These are phyloP conservation scores for Suillus subalutaceus DNA, from an alignment of 768 basidiomycete species.

Conservation along the genomic window DNA sequence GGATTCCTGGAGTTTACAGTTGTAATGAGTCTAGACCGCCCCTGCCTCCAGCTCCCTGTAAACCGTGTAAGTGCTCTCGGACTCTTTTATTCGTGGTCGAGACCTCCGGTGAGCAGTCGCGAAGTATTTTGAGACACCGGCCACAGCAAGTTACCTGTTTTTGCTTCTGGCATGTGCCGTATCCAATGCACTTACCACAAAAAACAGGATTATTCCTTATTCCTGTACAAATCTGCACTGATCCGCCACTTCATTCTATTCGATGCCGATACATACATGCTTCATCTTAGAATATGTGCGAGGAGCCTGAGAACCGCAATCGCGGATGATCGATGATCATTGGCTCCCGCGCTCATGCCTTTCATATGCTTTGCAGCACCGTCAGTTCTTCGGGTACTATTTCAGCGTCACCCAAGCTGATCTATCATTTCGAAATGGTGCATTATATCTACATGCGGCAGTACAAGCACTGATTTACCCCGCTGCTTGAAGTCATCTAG, in stretches of 20 bases:
- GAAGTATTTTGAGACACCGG: neutral
- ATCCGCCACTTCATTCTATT: neutral
- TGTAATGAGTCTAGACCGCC: conserved; percentile 1
- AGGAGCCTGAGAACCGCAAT: neutral
- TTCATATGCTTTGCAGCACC: neutral
- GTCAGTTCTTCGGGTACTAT: neutral
- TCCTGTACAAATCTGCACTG: neutral
- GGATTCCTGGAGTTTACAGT: neutral
- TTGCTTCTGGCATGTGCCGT: neutral
- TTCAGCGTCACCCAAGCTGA: neutral
- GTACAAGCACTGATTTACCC: neutral
- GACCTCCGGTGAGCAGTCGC: neutral
- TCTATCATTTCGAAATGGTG: neutral
- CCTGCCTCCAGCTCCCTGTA: neutral
- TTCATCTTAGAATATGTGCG: neutral
- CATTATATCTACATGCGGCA: neutral
- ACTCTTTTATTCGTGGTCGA: neutral
- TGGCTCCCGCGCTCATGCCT: neutral
- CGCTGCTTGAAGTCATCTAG: neutral
- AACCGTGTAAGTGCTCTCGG: neutral
- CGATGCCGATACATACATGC: neutral
- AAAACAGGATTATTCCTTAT: neutral
- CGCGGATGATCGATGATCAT: neutral
- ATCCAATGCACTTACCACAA: neutral
- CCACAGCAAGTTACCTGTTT: neutral